These are phyloP conservation scores for Blastobotrys parvus DNA, from an alignment of 805 yeast genomes.

Conservation along the genomic window DNA sequence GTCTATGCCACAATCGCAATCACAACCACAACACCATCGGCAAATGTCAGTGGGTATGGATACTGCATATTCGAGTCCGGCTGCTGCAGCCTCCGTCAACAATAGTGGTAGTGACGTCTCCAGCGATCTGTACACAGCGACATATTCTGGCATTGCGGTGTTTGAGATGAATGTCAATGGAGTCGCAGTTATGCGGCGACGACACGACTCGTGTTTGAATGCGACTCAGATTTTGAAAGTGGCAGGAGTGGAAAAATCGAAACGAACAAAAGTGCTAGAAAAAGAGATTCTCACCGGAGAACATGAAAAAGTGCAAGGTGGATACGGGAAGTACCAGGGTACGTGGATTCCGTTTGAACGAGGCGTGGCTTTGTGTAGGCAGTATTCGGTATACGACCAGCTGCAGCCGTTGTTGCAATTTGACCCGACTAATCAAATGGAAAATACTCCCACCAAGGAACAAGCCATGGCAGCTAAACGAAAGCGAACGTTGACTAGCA, in stretches of 20 bases:
- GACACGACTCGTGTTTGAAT: conserved; percentile 56
- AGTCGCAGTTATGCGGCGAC: conserved; percentile 59
- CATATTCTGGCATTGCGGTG: conserved; percentile 55
- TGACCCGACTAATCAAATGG: conserved; percentile 31
- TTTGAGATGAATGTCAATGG: conserved; percentile 53
- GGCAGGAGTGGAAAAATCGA: conserved; percentile 59
- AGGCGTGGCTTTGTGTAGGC: conserved; percentile 50
- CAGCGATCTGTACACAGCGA: no score
- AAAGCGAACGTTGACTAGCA: conserved; percentile 8
- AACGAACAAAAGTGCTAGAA: conserved; percentile 55
- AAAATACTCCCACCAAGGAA: conserved; percentile 41
- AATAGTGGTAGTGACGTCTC: no score
- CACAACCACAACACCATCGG: no score
- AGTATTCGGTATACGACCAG: conserved; percentile 49
- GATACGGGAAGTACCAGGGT: conserved; percentile 68
- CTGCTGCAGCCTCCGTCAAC: no score
- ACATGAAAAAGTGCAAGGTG: conserved; percentile 67
- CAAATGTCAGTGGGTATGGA: no score
- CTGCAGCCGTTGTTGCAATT: conserved; percentile 42
- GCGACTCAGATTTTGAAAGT: conserved; percentile 66
- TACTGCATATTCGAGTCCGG: no score
- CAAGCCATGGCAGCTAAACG: conserved; percentile 36
- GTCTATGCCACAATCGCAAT: no score
- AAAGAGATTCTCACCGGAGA: conserved; percentile 54
- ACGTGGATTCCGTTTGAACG: conserved; percentile 63